Percentiles rank a stretch among this genome's conserved stretches.
Evolutionary conservation across 208 protist genomes (phyloP).

Genomic region (Lotmaria passim): DNA sequence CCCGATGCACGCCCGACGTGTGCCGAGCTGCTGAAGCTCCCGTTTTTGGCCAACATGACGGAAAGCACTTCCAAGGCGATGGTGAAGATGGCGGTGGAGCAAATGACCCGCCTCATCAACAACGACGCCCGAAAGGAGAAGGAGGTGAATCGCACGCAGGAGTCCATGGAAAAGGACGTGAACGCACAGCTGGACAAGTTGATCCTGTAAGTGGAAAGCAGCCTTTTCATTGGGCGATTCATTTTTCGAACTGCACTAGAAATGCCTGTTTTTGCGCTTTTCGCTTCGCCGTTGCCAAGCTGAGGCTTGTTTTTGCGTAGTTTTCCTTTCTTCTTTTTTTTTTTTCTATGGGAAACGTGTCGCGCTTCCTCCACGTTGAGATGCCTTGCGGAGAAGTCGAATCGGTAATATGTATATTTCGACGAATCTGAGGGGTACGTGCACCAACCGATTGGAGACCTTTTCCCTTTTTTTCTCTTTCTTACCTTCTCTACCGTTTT

Average conservation of each 20-base stretch:
- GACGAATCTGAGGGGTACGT: no score
- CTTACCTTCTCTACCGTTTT: no score
- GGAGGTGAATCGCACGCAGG: constrained; percentile 49
- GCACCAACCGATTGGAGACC: no score
- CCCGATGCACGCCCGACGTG: constrained; percentile 70
- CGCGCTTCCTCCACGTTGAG: no score
- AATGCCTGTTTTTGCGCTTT: no score
- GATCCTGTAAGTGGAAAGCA: constrained; percentile 35
- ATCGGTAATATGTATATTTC: no score
- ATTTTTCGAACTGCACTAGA: no score
- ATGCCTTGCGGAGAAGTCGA: no score
- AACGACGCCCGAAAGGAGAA: constrained; percentile 78
- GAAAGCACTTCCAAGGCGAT: constrained; percentile 73
- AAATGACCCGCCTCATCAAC: constrained; percentile 87
- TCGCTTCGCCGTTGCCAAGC: no score
- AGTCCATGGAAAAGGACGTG: constrained; percentile 69
- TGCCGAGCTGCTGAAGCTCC: constrained; percentile 79
- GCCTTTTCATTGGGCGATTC: no score
- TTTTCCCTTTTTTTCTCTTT: constrained; percentile 11
- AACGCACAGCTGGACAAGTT: constrained; percentile 76
- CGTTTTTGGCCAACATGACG: constrained; percentile 74
- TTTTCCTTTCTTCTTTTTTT: constrained; percentile 10
- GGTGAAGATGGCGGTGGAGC: constrained; percentile 83
- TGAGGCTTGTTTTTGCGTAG: constrained; percentile 6
- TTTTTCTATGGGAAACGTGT: constrained; percentile 13